These are phyloP conservation scores for Schizochytrium sp. DNA, from an alignment of 108 stramenopile species.

Conservation along the genomic window DNA sequence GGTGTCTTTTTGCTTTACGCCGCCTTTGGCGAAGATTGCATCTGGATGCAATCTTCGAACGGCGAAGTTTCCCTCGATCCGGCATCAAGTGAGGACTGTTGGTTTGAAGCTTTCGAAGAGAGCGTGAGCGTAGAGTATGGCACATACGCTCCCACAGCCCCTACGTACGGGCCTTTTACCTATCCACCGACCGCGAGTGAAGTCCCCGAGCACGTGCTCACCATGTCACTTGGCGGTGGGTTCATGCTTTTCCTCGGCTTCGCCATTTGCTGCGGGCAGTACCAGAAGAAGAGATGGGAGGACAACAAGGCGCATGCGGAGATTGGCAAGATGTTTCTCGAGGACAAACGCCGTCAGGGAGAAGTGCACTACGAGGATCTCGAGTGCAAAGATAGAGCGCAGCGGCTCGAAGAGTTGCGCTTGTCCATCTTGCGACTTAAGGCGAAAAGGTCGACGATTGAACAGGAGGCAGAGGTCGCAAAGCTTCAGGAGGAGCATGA, in stretches of 20 bases:
- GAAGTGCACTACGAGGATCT: background rate
- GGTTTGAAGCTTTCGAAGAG: background rate
- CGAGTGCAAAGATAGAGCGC: background rate
- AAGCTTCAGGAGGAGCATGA: background rate
- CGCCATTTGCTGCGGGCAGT: background rate
- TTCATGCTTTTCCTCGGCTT: background rate
- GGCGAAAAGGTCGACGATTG: background rate
- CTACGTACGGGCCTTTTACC: background rate
- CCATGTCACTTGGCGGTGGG: background rate
- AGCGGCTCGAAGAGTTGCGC: background rate
- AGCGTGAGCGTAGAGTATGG: background rate
- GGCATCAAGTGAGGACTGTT: background rate
- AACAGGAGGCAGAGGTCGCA: background rate
- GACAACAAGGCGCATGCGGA: background rate
- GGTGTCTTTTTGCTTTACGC: background rate
- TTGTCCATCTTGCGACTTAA: background rate
- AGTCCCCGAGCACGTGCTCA: background rate
- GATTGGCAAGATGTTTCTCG: background rate
- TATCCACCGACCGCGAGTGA: background rate
- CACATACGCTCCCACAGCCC: background rate
- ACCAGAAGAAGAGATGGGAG: background rate
- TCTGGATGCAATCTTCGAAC: background rate
- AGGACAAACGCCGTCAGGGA: background rate
- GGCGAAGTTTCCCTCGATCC: background rate
- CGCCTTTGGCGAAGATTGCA: constrained; percentile 1